Percentiles rank a stretch among this genome's conserved stretches.
These are phyloP conservation scores for Trichosanthes cucumerina DNA, from an alignment of 306 rosid species.

Conservation along the genomic window DNA sequence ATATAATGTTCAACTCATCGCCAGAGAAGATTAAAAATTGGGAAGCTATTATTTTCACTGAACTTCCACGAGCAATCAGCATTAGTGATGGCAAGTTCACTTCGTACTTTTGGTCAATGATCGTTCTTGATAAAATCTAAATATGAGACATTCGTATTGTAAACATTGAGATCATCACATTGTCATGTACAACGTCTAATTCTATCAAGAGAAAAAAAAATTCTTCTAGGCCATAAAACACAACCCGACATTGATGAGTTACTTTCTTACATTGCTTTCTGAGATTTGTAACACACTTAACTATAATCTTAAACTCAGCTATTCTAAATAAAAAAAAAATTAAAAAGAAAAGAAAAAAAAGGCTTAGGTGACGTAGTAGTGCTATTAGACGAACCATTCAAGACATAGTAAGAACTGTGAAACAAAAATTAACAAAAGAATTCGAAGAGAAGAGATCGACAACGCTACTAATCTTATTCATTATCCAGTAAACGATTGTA, in stretches of 20 bases:
- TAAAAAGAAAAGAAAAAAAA: not conserved
- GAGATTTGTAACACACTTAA: not conserved
- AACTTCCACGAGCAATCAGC: not conserved
- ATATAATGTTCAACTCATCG: not conserved
- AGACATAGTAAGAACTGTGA: not conserved
- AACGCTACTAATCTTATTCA: not conserved
- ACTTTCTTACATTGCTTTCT: not conserved
- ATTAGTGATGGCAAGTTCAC: not conserved
- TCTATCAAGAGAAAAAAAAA: not conserved
- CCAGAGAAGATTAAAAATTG: not conserved
- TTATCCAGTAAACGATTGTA: not conserved
- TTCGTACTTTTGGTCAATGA: not conserved
- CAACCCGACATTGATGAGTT: not conserved
- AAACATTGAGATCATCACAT: not conserved
- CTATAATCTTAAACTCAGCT: not conserved
- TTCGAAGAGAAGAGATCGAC: not conserved
- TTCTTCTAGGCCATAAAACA: not conserved
- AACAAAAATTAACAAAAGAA: not conserved
- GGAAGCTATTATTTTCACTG: not conserved
- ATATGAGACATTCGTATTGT: not conserved
- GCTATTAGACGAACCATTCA: not conserved
- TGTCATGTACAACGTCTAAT: not conserved
- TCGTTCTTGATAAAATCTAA: not conserved
- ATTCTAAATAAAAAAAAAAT: not conserved
- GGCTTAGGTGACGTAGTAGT: not conserved